Evolutionary conservation across 192 early-diverging fungal species (phyloP).

Genomic region (Backusella westeae): DNA sequence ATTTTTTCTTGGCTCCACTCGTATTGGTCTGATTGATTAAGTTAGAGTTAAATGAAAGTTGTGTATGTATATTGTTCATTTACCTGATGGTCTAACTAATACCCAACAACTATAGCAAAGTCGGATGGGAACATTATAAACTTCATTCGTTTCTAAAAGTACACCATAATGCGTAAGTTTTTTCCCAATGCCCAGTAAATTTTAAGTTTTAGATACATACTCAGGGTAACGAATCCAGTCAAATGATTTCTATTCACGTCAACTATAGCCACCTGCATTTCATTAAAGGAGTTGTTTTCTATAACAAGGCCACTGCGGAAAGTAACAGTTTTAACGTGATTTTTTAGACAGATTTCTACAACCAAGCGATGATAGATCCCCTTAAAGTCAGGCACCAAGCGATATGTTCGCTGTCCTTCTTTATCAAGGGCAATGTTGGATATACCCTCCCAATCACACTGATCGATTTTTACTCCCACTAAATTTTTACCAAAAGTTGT

Average conservation of each 20-base stretch:
- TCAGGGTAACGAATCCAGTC: constrained; percentile 20
- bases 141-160: constrained; percentile 51
- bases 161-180: not conserved
- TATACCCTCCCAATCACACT: constrained; percentile 66
- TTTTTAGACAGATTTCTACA: constrained; percentile 69
- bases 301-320: constrained; percentile 69
- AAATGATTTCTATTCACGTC: constrained; percentile 35
- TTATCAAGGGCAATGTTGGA: constrained; percentile 72
- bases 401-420: constrained; percentile 65
- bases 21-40: constrained; percentile 42
- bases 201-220: not conserved
- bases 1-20: constrained; percentile 65
- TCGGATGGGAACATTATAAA: constrained; percentile 68
- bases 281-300: constrained; percentile 59
- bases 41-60: not conserved
- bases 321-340: constrained; percentile 78
- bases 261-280: constrained; percentile 59
- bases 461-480: constrained; percentile 62
- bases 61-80: not conserved
- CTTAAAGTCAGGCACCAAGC: constrained; percentile 63
- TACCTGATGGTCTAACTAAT: constrained; percentile 63
- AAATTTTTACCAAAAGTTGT: constrained; percentile 15
- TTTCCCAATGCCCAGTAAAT: not conserved
- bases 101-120: constrained; percentile 65
- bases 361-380: constrained; percentile 66